Evolutionary conservation across 257 asterid species (phyloP).

Genomic region (Nicotiana tabacum): DNA sequence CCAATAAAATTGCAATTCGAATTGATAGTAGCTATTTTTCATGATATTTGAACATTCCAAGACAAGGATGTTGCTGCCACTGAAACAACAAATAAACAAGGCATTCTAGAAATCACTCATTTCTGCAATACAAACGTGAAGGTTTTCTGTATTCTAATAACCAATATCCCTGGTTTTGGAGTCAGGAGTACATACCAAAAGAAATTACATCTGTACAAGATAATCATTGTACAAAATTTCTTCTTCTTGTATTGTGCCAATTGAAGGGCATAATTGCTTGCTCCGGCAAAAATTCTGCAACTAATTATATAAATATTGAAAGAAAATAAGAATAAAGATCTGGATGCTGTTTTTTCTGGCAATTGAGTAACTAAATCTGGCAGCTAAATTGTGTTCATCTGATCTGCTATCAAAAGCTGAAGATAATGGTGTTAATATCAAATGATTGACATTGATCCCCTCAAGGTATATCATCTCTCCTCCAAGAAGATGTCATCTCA

Average conservation of each 20-base stretch:
- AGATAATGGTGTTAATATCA: slow-evolving; percentile 2
- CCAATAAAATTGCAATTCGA: neutral
- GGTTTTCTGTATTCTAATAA: neutral
- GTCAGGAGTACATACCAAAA: neutral
- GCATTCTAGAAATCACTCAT: neutral
- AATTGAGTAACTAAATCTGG: neutral
- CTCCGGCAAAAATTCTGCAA: neutral
- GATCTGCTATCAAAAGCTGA: slow-evolving; percentile 6
- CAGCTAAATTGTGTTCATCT: neutral
- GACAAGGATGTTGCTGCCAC: neutral
- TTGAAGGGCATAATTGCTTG: neutral
- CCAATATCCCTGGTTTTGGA: neutral
- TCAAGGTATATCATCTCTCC: slow-evolving; percentile 6
- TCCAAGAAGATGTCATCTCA: slow-evolving; percentile 14
- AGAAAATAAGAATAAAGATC: neutral
- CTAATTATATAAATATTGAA: neutral
- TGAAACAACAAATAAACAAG: neutral
- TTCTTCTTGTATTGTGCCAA: neutral
- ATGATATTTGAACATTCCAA: neutral
- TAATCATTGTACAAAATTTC: neutral
- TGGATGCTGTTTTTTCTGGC: neutral
- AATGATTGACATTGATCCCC: neutral
- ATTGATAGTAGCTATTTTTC: neutral
- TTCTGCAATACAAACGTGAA: slow-evolving; percentile 1
- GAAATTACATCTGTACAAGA: neutral